phyloP scores from a whole-genome alignment of 2,329 filamentous ascomycete species.

The Clonostachys byssicola region DNA sequence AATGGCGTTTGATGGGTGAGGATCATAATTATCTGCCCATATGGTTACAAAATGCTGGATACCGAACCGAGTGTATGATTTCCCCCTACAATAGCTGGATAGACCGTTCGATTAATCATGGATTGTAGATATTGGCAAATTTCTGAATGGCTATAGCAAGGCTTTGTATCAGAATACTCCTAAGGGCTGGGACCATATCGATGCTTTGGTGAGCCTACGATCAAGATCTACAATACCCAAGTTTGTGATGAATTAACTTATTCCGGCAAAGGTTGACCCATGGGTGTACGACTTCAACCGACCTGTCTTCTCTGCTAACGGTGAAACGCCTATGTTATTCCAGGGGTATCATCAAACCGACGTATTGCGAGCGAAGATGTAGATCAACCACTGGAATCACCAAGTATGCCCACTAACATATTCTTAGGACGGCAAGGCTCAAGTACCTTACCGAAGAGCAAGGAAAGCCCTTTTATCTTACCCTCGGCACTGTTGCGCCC shows the following conservation, averaged over 20 bases:
- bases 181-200: conserved; percentile 6
- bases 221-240: background rate
- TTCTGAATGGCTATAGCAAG: conserved; percentile 7
- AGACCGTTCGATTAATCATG: too few species aligned
- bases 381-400: too few species aligned
- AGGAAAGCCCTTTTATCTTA: conserved; percentile 47
- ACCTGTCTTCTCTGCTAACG: conserved; percentile 7
- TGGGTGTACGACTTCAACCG: conserved; percentile 5
- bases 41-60: conserved; percentile 45
- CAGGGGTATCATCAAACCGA: conserved; percentile 5
- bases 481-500: conserved; percentile 38
- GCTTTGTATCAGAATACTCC: conserved; percentile 4
- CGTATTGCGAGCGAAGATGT: conserved; percentile 7
- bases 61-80: conserved; percentile 33
- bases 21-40: conserved; percentile 43
- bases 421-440: too few species aligned
- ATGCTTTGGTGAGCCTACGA: conserved; percentile 2
- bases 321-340: conserved; percentile 2
- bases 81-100: too few species aligned
- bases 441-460: background rate
- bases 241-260: background rate
- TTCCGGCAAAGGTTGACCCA: conserved; percentile 4
- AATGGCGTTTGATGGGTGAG: conserved; percentile 42
- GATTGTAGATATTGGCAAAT: conserved; percentile 7
- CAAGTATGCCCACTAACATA: too few species aligned